Evolutionary conservation across 1,284 basidiomycete species (phyloP).

Genomic region (Peniophora sp.): DNA sequence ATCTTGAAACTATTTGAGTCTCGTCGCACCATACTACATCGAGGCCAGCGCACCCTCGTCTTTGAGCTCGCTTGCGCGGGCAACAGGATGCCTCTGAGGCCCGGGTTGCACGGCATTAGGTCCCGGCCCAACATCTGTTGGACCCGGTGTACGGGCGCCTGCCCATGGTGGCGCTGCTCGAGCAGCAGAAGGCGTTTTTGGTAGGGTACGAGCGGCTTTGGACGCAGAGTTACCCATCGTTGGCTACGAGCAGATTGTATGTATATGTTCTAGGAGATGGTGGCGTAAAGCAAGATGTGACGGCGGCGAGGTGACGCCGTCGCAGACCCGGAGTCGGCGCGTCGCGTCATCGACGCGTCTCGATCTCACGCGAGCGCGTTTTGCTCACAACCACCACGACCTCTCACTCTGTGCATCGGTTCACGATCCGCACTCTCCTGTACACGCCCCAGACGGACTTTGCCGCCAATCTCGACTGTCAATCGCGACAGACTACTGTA

Average conservation of each 20-base stretch:
- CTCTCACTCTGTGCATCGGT: no score
- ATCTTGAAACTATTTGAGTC: constrained; percentile 30
- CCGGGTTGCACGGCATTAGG: constrained; percentile 5
- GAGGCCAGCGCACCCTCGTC: constrained; percentile 33
- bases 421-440: no score
- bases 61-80: constrained; percentile 44
- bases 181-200: constrained; percentile 25
- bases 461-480: no score
- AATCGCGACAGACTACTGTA: no score
- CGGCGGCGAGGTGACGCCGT: neutral
- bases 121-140: neutral
- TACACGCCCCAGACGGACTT: no score
- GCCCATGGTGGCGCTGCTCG: constrained; percentile 36
- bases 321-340: neutral
- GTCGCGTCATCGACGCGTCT: no score
- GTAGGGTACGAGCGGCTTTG: constrained; percentile 58
- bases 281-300: neutral
- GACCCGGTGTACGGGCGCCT: constrained; percentile 31
- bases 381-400: no score
- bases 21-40: neutral
- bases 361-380: no score
- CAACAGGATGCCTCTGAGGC: constrained; percentile 7
- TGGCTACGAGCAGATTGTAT: neutral
- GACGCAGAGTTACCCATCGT: constrained; percentile 66
- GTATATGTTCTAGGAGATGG: neutral